phyloP scores from a whole-genome alignment of 148 eudicot genomes.

The Polygonum maritimum region DNA sequence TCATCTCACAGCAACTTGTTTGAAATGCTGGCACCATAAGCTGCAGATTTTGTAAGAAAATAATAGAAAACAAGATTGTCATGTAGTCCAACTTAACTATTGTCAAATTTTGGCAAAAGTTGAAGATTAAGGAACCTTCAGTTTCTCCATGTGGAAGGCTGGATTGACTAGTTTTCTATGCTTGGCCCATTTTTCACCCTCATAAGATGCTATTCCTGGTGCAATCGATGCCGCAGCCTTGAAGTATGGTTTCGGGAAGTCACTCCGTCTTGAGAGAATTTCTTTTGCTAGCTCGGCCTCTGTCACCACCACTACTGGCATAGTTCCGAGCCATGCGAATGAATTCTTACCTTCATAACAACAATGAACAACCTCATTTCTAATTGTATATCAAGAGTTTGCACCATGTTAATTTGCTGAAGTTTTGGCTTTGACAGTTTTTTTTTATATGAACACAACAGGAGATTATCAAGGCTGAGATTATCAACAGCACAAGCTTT shows the following conservation, averaged over 20 bases:
- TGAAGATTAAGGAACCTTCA: neutral
- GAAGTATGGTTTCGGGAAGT: neutral
- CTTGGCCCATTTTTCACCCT: conserved; percentile 10
- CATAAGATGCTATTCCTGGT: neutral
- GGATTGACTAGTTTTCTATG: conserved; percentile 7
- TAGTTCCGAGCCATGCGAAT: neutral
- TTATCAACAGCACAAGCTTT: neutral
- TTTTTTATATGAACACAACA: neutral
- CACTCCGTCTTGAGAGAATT: neutral
- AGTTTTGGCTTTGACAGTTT: neutral
- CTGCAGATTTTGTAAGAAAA: conserved; percentile 10
- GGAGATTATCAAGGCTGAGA: no score
- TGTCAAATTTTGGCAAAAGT: neutral
- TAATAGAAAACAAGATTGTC: neutral
- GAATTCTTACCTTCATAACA: neutral
- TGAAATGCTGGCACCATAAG: conserved; percentile 32
- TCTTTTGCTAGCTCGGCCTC: neutral
- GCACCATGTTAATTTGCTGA: neutral
- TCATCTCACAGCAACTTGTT: conserved; percentile 18
- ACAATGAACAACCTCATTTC: neutral
- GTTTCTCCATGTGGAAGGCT: conserved; percentile 11
- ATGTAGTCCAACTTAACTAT: neutral
- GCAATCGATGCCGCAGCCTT: neutral
- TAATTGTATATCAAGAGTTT: neutral
- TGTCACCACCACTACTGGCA: neutral